Evolutionary conservation across 2,329 filamentous ascomycete genomes (phyloP), one percentile per base, ranked within the genome.

Genomic region (Claviceps sp.): DNA sequence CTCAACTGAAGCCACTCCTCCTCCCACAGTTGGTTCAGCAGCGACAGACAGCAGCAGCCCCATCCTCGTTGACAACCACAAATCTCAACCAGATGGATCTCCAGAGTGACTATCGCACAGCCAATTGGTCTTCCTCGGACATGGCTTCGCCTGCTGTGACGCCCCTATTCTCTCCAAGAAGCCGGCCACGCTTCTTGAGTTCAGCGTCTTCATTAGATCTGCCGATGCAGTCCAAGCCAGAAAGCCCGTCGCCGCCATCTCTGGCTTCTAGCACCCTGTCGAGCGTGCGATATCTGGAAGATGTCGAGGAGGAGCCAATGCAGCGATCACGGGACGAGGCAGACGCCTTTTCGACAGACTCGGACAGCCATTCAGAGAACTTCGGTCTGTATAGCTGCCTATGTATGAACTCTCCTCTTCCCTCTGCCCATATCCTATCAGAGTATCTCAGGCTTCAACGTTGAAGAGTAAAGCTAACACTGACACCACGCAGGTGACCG

Each of bases 271-370:
- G 61, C 50, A 58, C 59, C 55, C 79, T 81, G 57, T 71, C 78
- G 0, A 73, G 75, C 60, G 87, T 87, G 68, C 76, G 79, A 54
- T 77, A 76, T 50, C 73, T 96, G 55, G 85, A 88, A 16, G 86
- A 93, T 60, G 85, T 96, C 20, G 79, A 89, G 61, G 90, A 96
- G 66, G 89, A 95, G 61, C 82, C 85, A 2, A 69, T 82, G 43
- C 85, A 90, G 64, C 78, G 90, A 64, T 78, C 77, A 50, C 85
- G 85, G 22, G 78, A 82, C 29, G 75, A 76, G 50, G 72, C 42
- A 23, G 53, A 52, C 22, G 51, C 52, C 45, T 43, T 52, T 52
- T 51, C n/a, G 8, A 46, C 44, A 46, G 44, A 46, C 20, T 17
- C 47, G 36, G 53, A 67, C 26, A 63, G 67, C 23, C 69, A 46